Percentiles rank a stretch among this genome's conserved stretches.
phyloP scores from a whole-genome alignment of 345 rosid genomes.

The Syzygium aromaticum region DNA sequence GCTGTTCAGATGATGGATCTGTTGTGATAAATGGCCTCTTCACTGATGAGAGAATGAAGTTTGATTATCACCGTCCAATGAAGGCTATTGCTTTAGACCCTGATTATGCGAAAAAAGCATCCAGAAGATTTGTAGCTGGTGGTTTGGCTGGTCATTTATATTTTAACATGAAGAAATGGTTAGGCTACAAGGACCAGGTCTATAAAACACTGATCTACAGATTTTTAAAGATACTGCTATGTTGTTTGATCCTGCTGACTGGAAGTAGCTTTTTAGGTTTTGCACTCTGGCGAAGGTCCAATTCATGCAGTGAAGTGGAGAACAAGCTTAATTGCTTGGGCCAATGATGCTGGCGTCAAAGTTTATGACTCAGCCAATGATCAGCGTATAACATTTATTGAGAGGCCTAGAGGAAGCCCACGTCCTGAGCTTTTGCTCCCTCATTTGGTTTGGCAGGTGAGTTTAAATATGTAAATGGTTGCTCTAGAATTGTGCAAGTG shows the following conservation, averaged over 20 bases:
- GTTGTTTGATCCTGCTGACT: not conserved
- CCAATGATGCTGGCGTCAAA: conserved; percentile 94
- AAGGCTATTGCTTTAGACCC: conserved; percentile 93
- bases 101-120: conserved; percentile 59
- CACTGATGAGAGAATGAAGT: conserved; percentile 88
- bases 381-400: conserved; percentile 91
- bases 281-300: conserved; percentile 99
- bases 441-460: conserved; percentile 98
- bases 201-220: conserved; percentile 4
- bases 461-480: conserved; percentile 4
- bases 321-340: conserved; percentile 94
- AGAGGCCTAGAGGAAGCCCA: conserved; percentile 88
- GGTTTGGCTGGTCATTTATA: conserved; percentile 95
- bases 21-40: conserved; percentile 88
- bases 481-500: not conserved
- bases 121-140: conserved; percentile 87
- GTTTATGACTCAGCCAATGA: conserved; percentile 90
- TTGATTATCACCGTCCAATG: conserved; percentile 97
- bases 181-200: conserved; percentile 89
- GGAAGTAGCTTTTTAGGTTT: conserved; percentile 38
- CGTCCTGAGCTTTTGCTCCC: conserved; percentile 87
- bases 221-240: not conserved
- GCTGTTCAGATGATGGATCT: conserved; percentile 98
- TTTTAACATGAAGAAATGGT: conserved; percentile 85
- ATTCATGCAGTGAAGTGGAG: conserved; percentile 94